Base-by-base conservation (phyloP, 768 basidiomycete species). In the Russula emetica region DNA sequence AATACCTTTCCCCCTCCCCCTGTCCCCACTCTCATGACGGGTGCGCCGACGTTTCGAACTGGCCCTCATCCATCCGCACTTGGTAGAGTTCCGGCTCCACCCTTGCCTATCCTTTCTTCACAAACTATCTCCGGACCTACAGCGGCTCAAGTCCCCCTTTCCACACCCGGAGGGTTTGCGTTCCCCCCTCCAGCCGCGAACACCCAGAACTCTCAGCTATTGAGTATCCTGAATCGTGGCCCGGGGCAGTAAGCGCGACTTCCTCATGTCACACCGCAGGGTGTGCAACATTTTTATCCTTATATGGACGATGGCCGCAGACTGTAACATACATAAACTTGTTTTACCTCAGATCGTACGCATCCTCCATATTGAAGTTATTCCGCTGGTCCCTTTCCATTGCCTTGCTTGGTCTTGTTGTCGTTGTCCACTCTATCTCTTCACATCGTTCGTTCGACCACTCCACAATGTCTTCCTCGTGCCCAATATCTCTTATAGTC, bases 281-380 rank as follows among this genome's bases (percentile, higher is more conserved):
- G 38, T 45, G 36, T 49, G 47, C 34, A 13, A 18, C 55, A 36
- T 36, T 45, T 32, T 51, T 56, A 56, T 60, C 55, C 52, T 61
- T 65, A 65, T 65, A 61, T 65, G 64, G 64, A 61, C 50, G 55
- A 65, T 65, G 55, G 60, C 51, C 47, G 53, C 60, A 61, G 32
- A 53, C 38, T 64, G 54, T 64, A 64, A 60, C 59, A 65, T 65
- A 65, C 47, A 50, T 56, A 56, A 61, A 61, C 32, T 44, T 65
- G 49, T 56, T 51, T 65, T 50, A 50, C 53, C 60, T 54, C 63
- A 64, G 32, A 50, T 44, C 59, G 59, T 60, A 64, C 64, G 40
- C 55, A 51, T 51, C 47, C 53, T 49, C 58, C 26, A 32, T 64
- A 60, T 55, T 61, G 54, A 64, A 61, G 59, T 64, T 64, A 61